A percentile compares a stretch with the other conserved stretches of the same genome.
phyloP scores from a whole-genome alignment of 164 flowering plant species.

The Berberis thunbergii region DNA sequence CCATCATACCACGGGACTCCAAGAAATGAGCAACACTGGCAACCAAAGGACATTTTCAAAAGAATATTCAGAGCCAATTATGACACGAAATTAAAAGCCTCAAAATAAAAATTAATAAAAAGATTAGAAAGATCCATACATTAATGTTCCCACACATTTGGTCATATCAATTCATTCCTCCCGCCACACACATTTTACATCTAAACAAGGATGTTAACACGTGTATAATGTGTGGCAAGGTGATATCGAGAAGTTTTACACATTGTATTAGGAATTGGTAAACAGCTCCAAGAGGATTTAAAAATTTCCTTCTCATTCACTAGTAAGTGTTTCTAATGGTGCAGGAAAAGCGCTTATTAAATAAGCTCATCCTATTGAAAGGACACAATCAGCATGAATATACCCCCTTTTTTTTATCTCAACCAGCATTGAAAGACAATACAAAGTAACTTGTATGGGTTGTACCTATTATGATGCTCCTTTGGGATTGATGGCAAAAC shows the following conservation, averaged over 20 bases:
- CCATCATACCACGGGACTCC: conserved; percentile 91
- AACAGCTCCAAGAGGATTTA: neutral
- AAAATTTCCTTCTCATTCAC: too few species aligned
- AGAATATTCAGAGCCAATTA: neutral
- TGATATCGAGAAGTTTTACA: neutral
- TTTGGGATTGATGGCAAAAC: conserved; percentile 79
- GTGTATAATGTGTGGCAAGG: neutral
- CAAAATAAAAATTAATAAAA: too few species aligned
- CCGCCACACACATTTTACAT: neutral
- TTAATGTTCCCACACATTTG: too few species aligned
- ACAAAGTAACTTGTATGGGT: neutral
- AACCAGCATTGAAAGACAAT: neutral
- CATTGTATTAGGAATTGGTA: neutral
- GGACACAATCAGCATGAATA: too few species aligned
- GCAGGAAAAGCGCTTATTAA: too few species aligned
- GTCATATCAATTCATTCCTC: too few species aligned
- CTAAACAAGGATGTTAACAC: neutral
- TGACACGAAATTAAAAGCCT: neutral
- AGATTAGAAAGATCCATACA: too few species aligned
- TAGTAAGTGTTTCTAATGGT: too few species aligned
- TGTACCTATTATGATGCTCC: conserved; percentile 88
- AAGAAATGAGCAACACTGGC: conserved; percentile 85
- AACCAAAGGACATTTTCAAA: conserved; percentile 7
- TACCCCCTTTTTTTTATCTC: too few species aligned
- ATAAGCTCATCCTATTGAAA: too few species aligned